Evolutionary conservation across 1,284 basidiomycete genomes (phyloP).

Genomic region (Apiotrichum sp.): DNA sequence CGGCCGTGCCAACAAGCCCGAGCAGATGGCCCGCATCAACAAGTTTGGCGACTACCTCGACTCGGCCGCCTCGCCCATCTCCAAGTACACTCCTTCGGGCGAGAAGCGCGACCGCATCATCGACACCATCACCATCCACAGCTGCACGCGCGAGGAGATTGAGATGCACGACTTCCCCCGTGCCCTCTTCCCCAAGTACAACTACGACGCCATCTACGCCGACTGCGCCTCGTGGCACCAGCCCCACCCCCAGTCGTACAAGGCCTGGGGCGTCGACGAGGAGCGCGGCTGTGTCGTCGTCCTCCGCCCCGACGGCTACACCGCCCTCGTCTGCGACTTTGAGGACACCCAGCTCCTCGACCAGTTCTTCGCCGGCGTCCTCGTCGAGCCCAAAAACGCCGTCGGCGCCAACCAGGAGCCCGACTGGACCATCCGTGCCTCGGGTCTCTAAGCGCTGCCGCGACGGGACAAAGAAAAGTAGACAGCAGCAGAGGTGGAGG

Average conservation of each 20-base stretch:
- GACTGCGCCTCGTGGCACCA: conserved; percentile 16
- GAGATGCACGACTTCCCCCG: conserved; percentile 20
- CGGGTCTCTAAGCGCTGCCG: neutral
- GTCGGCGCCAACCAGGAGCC: conserved; percentile 10
- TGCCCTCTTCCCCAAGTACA: conserved; percentile 12
- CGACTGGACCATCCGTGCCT: conserved; percentile 10
- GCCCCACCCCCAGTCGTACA: conserved; percentile 16
- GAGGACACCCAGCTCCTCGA: conserved; percentile 17
- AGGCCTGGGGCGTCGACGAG: conserved; percentile 27
- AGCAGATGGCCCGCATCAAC: conserved; percentile 14
- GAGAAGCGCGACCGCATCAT: conserved; percentile 10
- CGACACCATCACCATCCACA: conserved; percentile 26
- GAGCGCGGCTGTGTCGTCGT: conserved; percentile 25
- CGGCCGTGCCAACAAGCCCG: conserved; percentile 19
- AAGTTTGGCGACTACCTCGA: conserved; percentile 17
- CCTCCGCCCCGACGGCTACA: conserved; percentile 32
- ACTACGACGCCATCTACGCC: conserved; percentile 18
- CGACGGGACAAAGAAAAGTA: neutral
- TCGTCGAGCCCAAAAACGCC: conserved; percentile 6
- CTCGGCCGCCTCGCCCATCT: conserved; percentile 12
- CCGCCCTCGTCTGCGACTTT: conserved; percentile 20
- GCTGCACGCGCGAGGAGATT: conserved; percentile 17
- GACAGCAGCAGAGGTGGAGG: too few relatives aligned
- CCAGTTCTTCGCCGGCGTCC: conserved; percentile 13
- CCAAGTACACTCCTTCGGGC: conserved; percentile 9